Base-by-base conservation (phyloP, 2,329 filamentous ascomycete genomes). In the Aurifilum marmelostoma region DNA sequence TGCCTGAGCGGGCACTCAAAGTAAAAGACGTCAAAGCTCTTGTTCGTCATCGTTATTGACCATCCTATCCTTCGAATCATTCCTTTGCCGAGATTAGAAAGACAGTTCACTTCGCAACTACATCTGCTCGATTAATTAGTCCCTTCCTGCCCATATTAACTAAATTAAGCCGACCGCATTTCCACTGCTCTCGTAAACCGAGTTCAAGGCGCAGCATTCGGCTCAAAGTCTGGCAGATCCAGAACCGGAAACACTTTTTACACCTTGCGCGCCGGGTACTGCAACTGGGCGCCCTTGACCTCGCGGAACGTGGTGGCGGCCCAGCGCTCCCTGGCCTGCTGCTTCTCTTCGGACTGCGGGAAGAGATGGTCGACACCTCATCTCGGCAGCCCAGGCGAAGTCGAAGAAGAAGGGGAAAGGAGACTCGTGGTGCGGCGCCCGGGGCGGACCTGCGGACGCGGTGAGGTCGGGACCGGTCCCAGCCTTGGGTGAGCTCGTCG, bases 391-490 rank as follows among this genome's bases (percentile, higher is more conserved):
- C 62, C 43, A 64, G 29, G 62, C 62, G 18, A 52, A 52, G 27
- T 64, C 62, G 9, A 64, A 54, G 21, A 64, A 64, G 41, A 64
- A 32, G 9, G 62, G 62, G 16, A n/a, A 63, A 50, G 29, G 62
- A 63, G 27, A 63, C 18, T 3, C 62, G 62, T n/a, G 62, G 43
- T 11, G 27, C 18, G 3, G 62, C 9, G 27, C 41, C 27, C 4
- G 41, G 32, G 12, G 62, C 16, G 16, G 62, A 43, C 58, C 58
- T 9, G 12, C 27, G 47, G 21, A 63, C 62, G 14, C 62, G 43
- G 62, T 63, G 62, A 2, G 32, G 41, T 8, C 41, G 27, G 27
- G 62, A 47, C 41, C 6, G 41, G 41, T 63, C 52, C 27, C 41
- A 43, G 27, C 62, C 62, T 1, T 21, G 11, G 0, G 62, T 63